Base-by-base conservation (phyloP, 768 basidiomycete species). In the Amanita jacksonii region DNA sequence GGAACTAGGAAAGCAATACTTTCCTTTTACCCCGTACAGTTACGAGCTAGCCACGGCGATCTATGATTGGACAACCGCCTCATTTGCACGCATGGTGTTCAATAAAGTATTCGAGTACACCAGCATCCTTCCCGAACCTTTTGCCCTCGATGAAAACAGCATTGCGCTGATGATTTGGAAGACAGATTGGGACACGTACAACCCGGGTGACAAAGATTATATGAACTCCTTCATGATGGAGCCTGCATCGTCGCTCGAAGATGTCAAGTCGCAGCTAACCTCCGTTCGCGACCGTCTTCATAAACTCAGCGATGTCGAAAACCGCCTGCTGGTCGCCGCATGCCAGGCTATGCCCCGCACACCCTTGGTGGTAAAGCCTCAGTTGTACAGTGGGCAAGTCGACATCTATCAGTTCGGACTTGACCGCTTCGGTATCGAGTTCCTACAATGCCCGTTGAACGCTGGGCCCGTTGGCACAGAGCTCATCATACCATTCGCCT, bases 91-190 rank as follows among this genome's bases (percentile, higher is more conserved):
- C n/a, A n/a, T n/a, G n/a, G n/a, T n/a, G n/a, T n/a, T n/a, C n/a
- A n/a, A n/a, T n/a, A n/a, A n/a, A n/a, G n/a, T n/a, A 15, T 49
- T 49, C 36, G 48, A 49, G 37, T 49, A 41, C n/a, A 49, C 48
- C 0, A 27, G 36, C 2, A 39, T 49, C 12, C 46, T 23, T 12
- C 7, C 9, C 19, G 8, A 12, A 12, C 48, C 48, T 19, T 33
- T 32, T 36, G 47, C 47, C 16, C 22, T 49, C 15, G 48, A 49
- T 31, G 5, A 19, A 25, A 12, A 15, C 16, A 47, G 46, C 36
- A 38, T 49, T 12, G 48, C 48, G 5, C 9, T 18, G 28, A 23
- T 32, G 37, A 49, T 49, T 20, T 49, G 45, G 46, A 36, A 38
- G 13, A 31, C 46, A 7, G 33, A 40, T 38, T 41, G 18, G 16